phyloP scores from a whole-genome alignment of 2,329 filamentous ascomycete species.

The Arthrinium phaeospermum region DNA sequence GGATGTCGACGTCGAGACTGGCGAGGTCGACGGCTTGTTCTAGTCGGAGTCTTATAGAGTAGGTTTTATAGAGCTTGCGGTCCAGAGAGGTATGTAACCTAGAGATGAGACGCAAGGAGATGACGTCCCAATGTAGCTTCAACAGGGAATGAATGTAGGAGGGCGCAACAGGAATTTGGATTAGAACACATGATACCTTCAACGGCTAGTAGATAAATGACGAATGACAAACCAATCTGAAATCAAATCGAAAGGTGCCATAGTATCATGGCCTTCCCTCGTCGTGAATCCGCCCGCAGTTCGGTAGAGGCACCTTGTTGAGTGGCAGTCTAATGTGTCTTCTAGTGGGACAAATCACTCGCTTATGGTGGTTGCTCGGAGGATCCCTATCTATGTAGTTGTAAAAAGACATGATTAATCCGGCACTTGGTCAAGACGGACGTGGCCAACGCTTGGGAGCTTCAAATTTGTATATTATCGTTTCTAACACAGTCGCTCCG shows the following conservation, averaged over 20 bases:
- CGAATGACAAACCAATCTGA: background rate
- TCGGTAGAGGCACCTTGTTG: background rate
- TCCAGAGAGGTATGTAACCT: too few species aligned
- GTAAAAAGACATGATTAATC: background rate
- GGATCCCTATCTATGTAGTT: too few species aligned
- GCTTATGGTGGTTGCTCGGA: too few species aligned
- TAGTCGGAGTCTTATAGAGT: slow-evolving; percentile 66
- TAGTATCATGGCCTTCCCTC: background rate
- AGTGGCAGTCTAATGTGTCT: too few species aligned
- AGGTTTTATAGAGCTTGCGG: background rate
- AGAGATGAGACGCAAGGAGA: background rate
- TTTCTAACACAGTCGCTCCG: background rate
- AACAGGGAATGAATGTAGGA: background rate
- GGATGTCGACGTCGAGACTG: slow-evolving; percentile 81
- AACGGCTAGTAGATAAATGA: slow-evolving; percentile 20
- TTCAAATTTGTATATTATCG: background rate
- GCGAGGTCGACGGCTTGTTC: slow-evolving; percentile 87
- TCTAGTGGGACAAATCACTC: too few species aligned
- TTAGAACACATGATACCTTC: slow-evolving; percentile 21
- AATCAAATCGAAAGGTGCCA: background rate
- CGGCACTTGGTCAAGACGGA: background rate
- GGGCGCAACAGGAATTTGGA: slow-evolving; percentile 10
- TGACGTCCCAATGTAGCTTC: slow-evolving; percentile 6
- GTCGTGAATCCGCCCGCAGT: background rate
- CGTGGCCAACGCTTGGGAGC: background rate